These are phyloP conservation scores for Takakia lepidozioides DNA, from an alignment of 225 moss, liverwort and hornwort species.

Conservation along the genomic window DNA sequence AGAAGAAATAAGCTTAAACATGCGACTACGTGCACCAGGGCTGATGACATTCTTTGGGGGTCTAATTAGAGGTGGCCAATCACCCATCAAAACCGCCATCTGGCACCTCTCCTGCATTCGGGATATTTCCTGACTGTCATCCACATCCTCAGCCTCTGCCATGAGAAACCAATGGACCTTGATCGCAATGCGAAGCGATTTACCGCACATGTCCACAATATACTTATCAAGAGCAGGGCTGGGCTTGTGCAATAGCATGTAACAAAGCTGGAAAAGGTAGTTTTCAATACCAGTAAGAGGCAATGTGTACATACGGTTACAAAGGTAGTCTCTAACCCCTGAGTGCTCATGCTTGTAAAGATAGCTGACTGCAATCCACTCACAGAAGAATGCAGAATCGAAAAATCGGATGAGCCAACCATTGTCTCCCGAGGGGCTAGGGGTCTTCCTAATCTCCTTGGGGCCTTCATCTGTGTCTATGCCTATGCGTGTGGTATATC, in stretches of 20 bases:
- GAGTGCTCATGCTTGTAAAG: slow-evolving; percentile 98
- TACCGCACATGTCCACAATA: slow-evolving; percentile 96
- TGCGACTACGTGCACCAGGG: slow-evolving; percentile 75
- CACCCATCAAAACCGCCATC: slow-evolving; percentile 79
- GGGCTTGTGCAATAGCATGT: slow-evolving; percentile 98
- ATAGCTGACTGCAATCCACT: slow-evolving; percentile 99
- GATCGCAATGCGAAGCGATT: slow-evolving; percentile 97
- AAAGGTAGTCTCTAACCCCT: slow-evolving; percentile 94
- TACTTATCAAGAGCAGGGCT: slow-evolving; percentile 92
- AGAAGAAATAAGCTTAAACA: slow-evolving; percentile 80
- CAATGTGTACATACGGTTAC: slow-evolving; percentile 96
- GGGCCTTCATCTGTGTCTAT: slow-evolving; percentile 56
- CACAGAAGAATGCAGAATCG: slow-evolving; percentile 96
- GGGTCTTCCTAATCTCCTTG: slow-evolving; percentile 66
- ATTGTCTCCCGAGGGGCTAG: slow-evolving; percentile 76
- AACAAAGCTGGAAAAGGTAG: slow-evolving; percentile 95
- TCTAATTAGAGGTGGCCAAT: slow-evolving; percentile 85
- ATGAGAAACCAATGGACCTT: slow-evolving; percentile 98
- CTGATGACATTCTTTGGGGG: slow-evolving; percentile 64
- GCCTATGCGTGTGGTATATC: slow-evolving; percentile 70
- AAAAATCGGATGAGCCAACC: slow-evolving; percentile 99
- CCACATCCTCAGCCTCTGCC: slow-evolving; percentile 87
- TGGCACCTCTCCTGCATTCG: slow-evolving; percentile 88
- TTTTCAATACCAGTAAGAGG: slow-evolving; percentile 85
- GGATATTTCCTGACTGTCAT: slow-evolving; percentile 57